Base-by-base conservation (phyloP, 2,329 filamentous ascomycete species). In the Ceratocystis destructans region DNA sequence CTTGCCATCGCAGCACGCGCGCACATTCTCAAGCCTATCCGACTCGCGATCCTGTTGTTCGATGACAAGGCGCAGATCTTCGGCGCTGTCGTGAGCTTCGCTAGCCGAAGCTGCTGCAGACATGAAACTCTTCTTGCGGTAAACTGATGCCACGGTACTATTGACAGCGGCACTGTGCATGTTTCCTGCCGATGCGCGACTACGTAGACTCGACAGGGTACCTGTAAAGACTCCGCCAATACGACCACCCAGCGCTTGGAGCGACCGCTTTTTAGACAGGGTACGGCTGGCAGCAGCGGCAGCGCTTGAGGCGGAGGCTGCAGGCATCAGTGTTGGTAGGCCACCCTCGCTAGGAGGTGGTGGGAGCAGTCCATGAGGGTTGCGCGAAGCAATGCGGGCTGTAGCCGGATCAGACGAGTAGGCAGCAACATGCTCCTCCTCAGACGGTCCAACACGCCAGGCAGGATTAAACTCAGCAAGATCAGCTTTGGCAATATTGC, bases 1-100 rank as follows among this genome's bases (percentile, higher is more conserved):
- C 77, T 88, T 89, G 93, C 92, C 94, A 82, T 97, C 94, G 76
- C 94, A 99, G 78, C 94, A 99, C 68, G 93, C 92, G 73, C 94
- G 83, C 70, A 99, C 94, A 75, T 99, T 96, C 80, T 97, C 93
- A 72, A 97, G 80, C 69, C 87, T 82, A 73, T 92, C 89, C 31
- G 87, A 80, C 70, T 92, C 88, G 65, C 85, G 80, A 72, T 93
- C 87, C 73, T 91, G 87, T 69, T 83, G 81, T 76, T 93, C 89
- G 71, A 93, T 89, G 69, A 92, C 85, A 69, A 87, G 82, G 66
- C 90, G 81, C 67, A 96, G 75, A 73, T 96, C 90, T 75, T 96
- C 90, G 2, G 89, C 89, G 71, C 87, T 90, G 73, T 93, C 88
- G 69, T 87, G 85, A 17, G 84, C 83, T 71, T 84, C 81, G 68